Evolutionary conservation across 768 basidiomycete species (phyloP).

Genomic region (Amanita pallidorosea): DNA sequence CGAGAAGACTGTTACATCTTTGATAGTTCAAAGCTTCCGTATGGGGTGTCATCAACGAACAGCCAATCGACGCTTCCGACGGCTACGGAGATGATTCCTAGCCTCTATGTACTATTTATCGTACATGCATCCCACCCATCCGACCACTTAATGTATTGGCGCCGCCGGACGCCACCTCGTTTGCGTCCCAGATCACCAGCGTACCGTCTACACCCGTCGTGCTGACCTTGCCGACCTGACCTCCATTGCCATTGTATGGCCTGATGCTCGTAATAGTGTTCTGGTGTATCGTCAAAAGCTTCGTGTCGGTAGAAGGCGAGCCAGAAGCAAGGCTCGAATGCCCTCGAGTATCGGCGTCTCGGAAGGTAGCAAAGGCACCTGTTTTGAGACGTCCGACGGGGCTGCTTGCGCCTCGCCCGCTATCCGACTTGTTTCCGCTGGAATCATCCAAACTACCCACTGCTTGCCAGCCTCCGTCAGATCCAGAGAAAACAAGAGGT

Average conservation of each 20-base stretch:
- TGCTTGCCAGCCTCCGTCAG: slow-evolving; percentile 66
- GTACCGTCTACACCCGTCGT: slow-evolving; percentile 92
- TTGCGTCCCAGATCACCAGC: slow-evolving; percentile 85
- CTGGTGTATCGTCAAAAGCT: slow-evolving; percentile 87
- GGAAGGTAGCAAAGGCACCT: slow-evolving; percentile 91
- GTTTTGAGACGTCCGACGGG: slow-evolving; percentile 75
- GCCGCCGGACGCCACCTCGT: slow-evolving; percentile 32
- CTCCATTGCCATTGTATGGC: slow-evolving; percentile 52
- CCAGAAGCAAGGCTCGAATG: slow-evolving; percentile 23
- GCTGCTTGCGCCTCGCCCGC: slow-evolving; percentile 33
- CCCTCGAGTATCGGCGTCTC: slow-evolving; percentile 79
- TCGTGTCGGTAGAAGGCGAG: slow-evolving; percentile 43
- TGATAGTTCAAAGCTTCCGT: slow-evolving; percentile 90
- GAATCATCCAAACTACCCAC: slow-evolving; percentile 81
- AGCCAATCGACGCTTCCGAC: slow-evolving; percentile 28
- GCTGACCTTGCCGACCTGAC: slow-evolving; percentile 64
- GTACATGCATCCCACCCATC: slow-evolving; percentile 38
- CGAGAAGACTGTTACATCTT: not conserved
- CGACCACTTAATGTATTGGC: slow-evolving; percentile 29
- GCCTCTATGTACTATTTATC: slow-evolving; percentile 10
- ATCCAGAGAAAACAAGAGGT: slow-evolving; percentile 78
- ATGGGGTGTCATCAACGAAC: slow-evolving; percentile 87
- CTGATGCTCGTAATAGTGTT: slow-evolving; percentile 95
- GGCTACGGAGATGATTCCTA: slow-evolving; percentile 11
- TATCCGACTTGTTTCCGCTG: slow-evolving; percentile 34